Conservation (phyloP, 1,139 yeast species). For the Scheffersomyces illinoinensis region DNA sequence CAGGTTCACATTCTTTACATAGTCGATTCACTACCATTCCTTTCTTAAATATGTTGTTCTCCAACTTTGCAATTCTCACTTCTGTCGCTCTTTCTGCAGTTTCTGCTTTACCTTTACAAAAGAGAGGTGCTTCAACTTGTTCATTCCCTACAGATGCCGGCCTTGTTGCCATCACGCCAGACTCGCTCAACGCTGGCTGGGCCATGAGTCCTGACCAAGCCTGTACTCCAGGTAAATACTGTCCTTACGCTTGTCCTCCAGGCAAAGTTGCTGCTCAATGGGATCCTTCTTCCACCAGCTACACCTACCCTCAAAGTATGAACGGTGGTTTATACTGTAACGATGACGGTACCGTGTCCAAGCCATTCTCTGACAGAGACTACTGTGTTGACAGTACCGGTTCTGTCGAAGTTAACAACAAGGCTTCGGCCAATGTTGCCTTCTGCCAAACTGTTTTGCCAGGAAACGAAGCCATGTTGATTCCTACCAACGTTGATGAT, state of each 20-base stretch:
- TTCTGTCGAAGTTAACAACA: constrained; percentile 62
- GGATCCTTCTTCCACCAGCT: constrained; percentile 62
- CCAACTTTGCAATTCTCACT: constrained; percentile 14
- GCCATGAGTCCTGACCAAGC: constrained; percentile 78
- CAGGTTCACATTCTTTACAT: background rate
- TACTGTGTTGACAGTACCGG: constrained; percentile 81
- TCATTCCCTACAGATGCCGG: constrained; percentile 66
- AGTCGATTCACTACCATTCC: constrained; percentile 7
- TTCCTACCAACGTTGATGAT: constrained; percentile 67
- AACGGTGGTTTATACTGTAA: constrained; percentile 83
- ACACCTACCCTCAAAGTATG: constrained; percentile 69
- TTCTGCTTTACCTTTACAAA: constrained; percentile 28
- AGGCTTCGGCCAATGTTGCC: constrained; percentile 58
- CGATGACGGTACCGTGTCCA: constrained; percentile 63
- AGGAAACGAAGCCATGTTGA: constrained; percentile 91
- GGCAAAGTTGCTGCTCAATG: constrained; percentile 81
- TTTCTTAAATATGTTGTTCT: constrained; percentile 19
- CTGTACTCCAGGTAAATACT: constrained; percentile 73
- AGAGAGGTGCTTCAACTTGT: constrained; percentile 48
- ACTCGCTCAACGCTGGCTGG: constrained; percentile 75
- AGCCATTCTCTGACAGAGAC: constrained; percentile 57
- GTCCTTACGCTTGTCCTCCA: constrained; percentile 88
- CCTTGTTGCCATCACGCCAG: constrained; percentile 64
- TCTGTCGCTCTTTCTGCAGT: constrained; percentile 20
- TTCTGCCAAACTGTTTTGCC: constrained; percentile 93